A percentile compares a stretch with the other conserved stretches of the same genome.
Conservation (phyloP, 2,329 filamentous ascomycete species). For the Colletotrichum horii region DNA sequence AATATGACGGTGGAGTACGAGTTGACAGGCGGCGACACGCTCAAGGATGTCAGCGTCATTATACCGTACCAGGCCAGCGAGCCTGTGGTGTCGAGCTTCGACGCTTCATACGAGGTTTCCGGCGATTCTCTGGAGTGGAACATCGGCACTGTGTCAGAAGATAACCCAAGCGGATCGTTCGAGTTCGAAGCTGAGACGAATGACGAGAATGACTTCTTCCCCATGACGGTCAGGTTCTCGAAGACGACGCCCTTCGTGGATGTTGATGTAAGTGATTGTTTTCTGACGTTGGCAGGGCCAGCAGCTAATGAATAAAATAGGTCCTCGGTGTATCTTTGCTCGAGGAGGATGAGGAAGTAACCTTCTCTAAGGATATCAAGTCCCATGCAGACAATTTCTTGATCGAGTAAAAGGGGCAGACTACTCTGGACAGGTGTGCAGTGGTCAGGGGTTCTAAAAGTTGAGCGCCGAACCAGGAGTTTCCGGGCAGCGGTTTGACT, state of each 20-base stretch:
- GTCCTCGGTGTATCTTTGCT: slow-evolving; percentile 73
- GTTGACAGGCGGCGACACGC: slow-evolving; percentile 76
- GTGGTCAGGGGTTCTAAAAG: neutral
- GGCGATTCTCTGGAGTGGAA: slow-evolving; percentile 95
- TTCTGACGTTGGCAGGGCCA: neutral
- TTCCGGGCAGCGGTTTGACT: slow-evolving; percentile 19
- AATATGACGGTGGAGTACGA: slow-evolving; percentile 97
- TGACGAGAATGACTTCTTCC: slow-evolving; percentile 96
- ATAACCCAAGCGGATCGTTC: slow-evolving; percentile 84
- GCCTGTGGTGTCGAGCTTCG: slow-evolving; percentile 89
- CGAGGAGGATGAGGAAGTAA: slow-evolving; percentile 78
- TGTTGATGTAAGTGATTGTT: slow-evolving; percentile 77
- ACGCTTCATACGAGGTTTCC: slow-evolving; percentile 91
- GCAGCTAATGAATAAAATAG: slow-evolving; percentile 32
- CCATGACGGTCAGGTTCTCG: slow-evolving; percentile 89
- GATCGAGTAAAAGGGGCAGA: slow-evolving; percentile 63
- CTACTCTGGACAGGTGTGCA: neutral
- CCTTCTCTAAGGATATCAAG: slow-evolving; percentile 83
- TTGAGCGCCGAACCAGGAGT: slow-evolving; percentile 14
- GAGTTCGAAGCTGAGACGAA: slow-evolving; percentile 92
- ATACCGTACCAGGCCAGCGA: slow-evolving; percentile 89
- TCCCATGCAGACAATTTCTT: slow-evolving; percentile 77
- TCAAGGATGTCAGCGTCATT: slow-evolving; percentile 84
- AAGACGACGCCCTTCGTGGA: slow-evolving; percentile 89
- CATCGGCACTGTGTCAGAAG: slow-evolving; percentile 83